Evolutionary conservation across 768 basidiomycete species (phyloP), one percentile per base, ranked within the genome.

Genomic region (Lentinula detonsa): DNA sequence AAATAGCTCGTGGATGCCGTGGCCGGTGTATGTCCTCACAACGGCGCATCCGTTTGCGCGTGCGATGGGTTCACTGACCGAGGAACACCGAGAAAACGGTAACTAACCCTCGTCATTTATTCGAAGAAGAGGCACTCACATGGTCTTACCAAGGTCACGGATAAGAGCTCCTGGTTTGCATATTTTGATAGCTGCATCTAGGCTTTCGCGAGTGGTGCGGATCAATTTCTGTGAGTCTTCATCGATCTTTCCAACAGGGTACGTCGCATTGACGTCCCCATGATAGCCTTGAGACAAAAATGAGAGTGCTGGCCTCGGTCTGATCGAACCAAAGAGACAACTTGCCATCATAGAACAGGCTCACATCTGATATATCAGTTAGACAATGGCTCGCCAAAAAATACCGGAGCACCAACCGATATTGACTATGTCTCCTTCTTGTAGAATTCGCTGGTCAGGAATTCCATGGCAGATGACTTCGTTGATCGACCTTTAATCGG

Each of bases 401-500:
- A 61, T 58, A 53, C 49, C 61, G 62, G 39, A 42, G 60, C 40
- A 70, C 78, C 11, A 62, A 88, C 91, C 95, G 57, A 99, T 85
- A 74, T 99, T 99, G 71, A 98, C 78, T 65, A 98, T 98, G 74
- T 99, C 97, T 16, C 97, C 97, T 65, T 98, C 93, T 67, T 81
- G 81, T 65, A 95, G 73, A 67, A 85, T 88, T 63, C 91, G 77
- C 69, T 89, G 81, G 76, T 96, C 93, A 40, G 95, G 95, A 63
- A 96, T 95, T 60, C 96, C 97, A 72, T 99, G 97, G 72, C 97
- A 98, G 67, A 99, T 95, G 55, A 84, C 90, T 73, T 98, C 96
- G 72, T 99, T 99, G 23, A 98, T 75, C 45, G 93, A 95, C 21
- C 92, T 91, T 18, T 18, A n/a, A 48, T 48, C 21, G 37, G 37